Evolutionary conservation across 2,329 filamentous ascomycete genomes (phyloP), one percentile per base, ranked within the genome.

Genomic region (Fusarium sp.): DNA sequence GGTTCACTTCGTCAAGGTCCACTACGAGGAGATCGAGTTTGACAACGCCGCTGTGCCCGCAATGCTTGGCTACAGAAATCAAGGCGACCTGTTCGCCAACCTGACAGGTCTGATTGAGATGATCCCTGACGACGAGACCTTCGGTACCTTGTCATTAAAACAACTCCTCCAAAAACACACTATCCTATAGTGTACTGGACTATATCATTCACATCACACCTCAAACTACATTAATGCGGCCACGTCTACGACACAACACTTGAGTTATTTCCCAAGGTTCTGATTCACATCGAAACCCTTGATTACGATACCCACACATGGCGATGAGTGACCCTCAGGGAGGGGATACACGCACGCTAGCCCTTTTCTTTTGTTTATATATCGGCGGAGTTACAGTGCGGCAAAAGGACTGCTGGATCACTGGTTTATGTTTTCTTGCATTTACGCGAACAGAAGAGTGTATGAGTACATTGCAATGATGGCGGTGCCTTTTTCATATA

Each of bases 21-120:
- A 97, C 81, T 93, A 94, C 78, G 90, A 92, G 68, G 95, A 97
- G 63, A 97, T 97, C 40, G 95, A 98, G 79, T 97, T 98, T 85
- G 94, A 98, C 79, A 89, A 92, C 63, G 92, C 94, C 32, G 91
- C 91, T 47, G 92, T 97, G 3, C 96, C 96, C 1, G 94, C 96
- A 6, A 85, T 98, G 40, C 85, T 98, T 51, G 95, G 93, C 14
- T 99, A 99, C 83, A 90, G 90, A 63, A 93, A 91, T 75, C 89
- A 91, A 77, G 95, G 94, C 56, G 95, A 98, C 71, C 90, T 98
- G 71, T 94, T 98, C 75, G 93, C 93, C 70, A 97, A 95, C 75
- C 84, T 98, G 55, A 93, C 96, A 0, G 95, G 95, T 58, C 87
- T 98, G 54, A 89, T 97, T 68, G 90, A 94, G 77, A 92, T 96